Percentiles rank a stretch among this genome's conserved stretches.
Conservation (phyloP, 805 yeast species). For the Wickerhamomyces subpelliculosus region DNA sequence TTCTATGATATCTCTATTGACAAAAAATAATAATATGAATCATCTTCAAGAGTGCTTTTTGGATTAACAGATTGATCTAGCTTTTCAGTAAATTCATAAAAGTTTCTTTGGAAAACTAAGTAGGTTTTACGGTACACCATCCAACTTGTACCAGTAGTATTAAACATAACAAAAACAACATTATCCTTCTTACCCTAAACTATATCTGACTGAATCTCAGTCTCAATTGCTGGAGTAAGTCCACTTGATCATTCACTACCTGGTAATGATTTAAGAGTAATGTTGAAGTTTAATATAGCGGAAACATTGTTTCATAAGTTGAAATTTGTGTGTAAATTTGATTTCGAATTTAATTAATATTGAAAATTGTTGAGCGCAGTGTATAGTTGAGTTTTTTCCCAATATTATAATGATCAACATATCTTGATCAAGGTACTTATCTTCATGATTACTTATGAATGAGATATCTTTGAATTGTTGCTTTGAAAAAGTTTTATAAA, state of each 20-base stretch:
- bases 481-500: too few relatives aligned
- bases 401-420: background rate
- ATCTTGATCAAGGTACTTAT: too few relatives aligned
- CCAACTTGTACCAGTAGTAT: slow-evolving; percentile 17
- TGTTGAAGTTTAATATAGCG: slow-evolving; percentile 22
- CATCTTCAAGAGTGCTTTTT: slow-evolving; percentile 8
- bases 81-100: slow-evolving; percentile 23
- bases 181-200: slow-evolving; percentile 13
- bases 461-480: too few relatives aligned
- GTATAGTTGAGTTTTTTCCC: background rate
- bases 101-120: slow-evolving; percentile 13
- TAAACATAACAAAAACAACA: slow-evolving; percentile 23
- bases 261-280: slow-evolving; percentile 19
- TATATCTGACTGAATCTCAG: slow-evolving; percentile 11
- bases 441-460: too few relatives aligned
- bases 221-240: slow-evolving; percentile 9
- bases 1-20: slow-evolving; percentile 25
- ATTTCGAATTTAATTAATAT: background rate
- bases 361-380: background rate
- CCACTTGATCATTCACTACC: slow-evolving; percentile 2
- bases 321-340: background rate
- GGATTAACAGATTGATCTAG: slow-evolving; percentile 21
- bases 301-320: slow-evolving; percentile 3
- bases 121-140: slow-evolving; percentile 22
- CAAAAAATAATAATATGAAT: slow-evolving; percentile 15